These are phyloP conservation scores for Halteria grandinella DNA, from an alignment of 73 alveolate species.

Conservation along the genomic window DNA sequence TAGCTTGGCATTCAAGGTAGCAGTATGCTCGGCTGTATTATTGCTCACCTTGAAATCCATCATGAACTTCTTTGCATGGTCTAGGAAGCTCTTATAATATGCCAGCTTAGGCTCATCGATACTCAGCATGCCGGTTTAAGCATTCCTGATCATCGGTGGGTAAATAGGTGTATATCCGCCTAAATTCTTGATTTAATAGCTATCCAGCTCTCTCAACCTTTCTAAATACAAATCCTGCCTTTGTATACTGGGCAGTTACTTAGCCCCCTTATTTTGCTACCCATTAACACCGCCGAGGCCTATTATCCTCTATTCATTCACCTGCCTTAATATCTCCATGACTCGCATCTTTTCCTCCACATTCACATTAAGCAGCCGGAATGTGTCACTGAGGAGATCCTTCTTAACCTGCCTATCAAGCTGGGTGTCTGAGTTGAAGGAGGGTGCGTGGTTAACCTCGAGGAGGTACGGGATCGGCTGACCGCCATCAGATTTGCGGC, in stretches of 20 bases:
- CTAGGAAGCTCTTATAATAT: not conserved
- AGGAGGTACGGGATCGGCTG: conserved; percentile 49
- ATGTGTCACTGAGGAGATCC: conserved; percentile 44
- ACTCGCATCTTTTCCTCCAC: not conserved
- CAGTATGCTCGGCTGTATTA: too few relatives aligned
- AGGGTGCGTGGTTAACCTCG: conserved; percentile 63
- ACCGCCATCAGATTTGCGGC: too few relatives aligned
- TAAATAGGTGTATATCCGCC: conserved; percentile 6
- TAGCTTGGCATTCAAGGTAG: too few relatives aligned
- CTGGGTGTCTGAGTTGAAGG: conserved; percentile 51
- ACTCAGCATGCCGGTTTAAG: not conserved
- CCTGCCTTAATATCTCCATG: not conserved
- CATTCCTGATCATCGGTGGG: not conserved
- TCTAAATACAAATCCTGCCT: not conserved
- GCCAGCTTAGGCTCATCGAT: conserved; percentile 13
- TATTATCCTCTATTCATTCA: conserved; percentile 21
- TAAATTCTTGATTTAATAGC: not conserved
- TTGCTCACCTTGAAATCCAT: conserved; percentile 41
- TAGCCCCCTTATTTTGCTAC: not conserved
- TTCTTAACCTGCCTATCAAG: conserved; percentile 38
- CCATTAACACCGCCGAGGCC: conserved; percentile 9
- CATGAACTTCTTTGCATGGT: conserved; percentile 37
- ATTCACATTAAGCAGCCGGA: conserved; percentile 13
- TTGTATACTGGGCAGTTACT: not conserved
- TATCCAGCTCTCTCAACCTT: conserved; percentile 7